Evolutionary conservation across 139 green algal genomes (phyloP).

Genomic region (Spirogloea muscicola): DNA sequence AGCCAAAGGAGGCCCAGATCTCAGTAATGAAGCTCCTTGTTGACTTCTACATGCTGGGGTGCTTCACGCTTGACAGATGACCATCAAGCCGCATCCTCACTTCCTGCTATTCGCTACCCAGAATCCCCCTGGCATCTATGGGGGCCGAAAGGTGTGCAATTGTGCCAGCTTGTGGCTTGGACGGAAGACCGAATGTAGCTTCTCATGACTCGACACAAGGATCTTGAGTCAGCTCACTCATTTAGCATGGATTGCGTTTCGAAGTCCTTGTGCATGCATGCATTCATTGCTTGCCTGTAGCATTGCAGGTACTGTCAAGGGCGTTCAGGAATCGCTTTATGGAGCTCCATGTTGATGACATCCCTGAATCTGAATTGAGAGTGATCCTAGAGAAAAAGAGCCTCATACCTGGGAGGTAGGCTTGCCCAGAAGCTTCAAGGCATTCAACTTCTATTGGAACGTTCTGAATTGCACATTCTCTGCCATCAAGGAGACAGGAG

Average conservation of each 20-base stretch:
- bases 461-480: neutral
- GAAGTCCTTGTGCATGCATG: neutral
- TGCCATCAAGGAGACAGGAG: constrained; percentile 1
- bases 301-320: constrained; percentile 55
- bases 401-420: constrained; percentile 51
- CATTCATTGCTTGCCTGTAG: constrained; percentile 11
- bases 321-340: constrained; percentile 88
- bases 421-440: no score
- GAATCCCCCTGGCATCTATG: constrained; percentile 88
- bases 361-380: constrained; percentile 87
- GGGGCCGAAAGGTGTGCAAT: constrained; percentile 83
- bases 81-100: constrained; percentile 86
- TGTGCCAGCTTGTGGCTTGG: no score
- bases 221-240: no score
- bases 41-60: neutral
- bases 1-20: no score
- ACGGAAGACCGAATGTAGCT: no score
- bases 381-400: constrained; percentile 81
- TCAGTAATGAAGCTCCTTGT: no score
- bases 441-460: constrained; percentile 51
- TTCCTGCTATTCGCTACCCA: constrained; percentile 99
- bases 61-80: constrained; percentile 55
- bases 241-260: neutral
- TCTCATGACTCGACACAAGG: no score
- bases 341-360: constrained; percentile 96